Percentiles rank a stretch among this genome's conserved stretches.
Evolutionary conservation across 192 early-diverging fungal species (phyloP).

Genomic region (Glomus cerebriforme): DNA sequence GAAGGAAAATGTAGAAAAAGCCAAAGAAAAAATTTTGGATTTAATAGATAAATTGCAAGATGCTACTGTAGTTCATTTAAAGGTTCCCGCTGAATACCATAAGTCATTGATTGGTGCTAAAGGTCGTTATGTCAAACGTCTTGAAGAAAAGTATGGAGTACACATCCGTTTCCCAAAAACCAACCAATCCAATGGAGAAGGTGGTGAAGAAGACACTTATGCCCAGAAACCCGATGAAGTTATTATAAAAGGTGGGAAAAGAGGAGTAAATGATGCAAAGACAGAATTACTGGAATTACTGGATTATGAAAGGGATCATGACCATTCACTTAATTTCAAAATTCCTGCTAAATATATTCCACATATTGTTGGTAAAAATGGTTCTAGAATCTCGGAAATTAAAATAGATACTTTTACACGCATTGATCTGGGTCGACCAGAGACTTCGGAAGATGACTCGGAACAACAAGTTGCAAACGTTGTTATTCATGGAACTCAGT

Average conservation of each 20-base stretch:
- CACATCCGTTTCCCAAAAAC: slow-evolving; percentile 69
- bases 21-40: slow-evolving; percentile 68
- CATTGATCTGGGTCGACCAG: slow-evolving; percentile 68
- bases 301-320: slow-evolving; percentile 81
- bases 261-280: slow-evolving; percentile 78
- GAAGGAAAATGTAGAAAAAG: slow-evolving; percentile 72
- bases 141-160: slow-evolving; percentile 79
- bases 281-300: slow-evolving; percentile 79
- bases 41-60: slow-evolving; percentile 70
- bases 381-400: slow-evolving; percentile 73
- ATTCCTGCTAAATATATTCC: slow-evolving; percentile 69
- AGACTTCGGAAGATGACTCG: slow-evolving; percentile 40
- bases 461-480: slow-evolving; percentile 49
- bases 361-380: slow-evolving; percentile 77
- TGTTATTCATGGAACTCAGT: slow-evolving; percentile 55
- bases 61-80: slow-evolving; percentile 56
- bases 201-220: slow-evolving; percentile 56
- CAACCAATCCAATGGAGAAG: slow-evolving; percentile 38
- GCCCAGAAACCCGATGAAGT: slow-evolving; percentile 65
- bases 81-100: slow-evolving; percentile 65
- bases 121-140: slow-evolving; percentile 68
- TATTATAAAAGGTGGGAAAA: slow-evolving; percentile 80
- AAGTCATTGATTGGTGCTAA: slow-evolving; percentile 69
- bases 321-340: slow-evolving; percentile 61
- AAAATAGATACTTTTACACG: slow-evolving; percentile 70